Evolutionary conservation across 352 stramenopile species (phyloP), one percentile per base, ranked within the genome.

Genomic region (Pythium oligandrum): DNA sequence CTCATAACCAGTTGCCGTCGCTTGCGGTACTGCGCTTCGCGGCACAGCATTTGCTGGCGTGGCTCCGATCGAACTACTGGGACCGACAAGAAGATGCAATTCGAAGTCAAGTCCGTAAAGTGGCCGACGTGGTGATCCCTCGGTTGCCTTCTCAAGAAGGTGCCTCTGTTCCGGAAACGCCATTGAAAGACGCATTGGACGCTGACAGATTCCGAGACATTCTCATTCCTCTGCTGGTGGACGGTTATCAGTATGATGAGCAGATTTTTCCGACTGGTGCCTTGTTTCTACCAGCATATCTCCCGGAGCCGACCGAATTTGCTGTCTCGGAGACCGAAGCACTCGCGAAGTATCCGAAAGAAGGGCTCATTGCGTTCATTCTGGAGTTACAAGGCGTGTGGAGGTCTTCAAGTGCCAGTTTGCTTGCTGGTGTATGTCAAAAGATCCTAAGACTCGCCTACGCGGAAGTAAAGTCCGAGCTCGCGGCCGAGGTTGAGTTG

Each of bases 1-100:
- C 90, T 12, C 93, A 98, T 62, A 97, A 96, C 68, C 81, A 95
- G 48, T 63, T 98, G 43, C 93, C 93, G n/a, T 88, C 86, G 39
- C 64, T 98, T 5, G 71, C 83, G 4, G 78, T 96, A 37, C 76
- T 97, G 12, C 79, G 88, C 33, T 84, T 98, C 31, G 88, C 87
- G 12, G 75, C 88, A 4, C 68, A 83, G 17, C 93, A 96, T 51
- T 62, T 97, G 46, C 67, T 97, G 39, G 73, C 85, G 38, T 98
- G 92, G 74, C 83, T 97, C 53, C 73, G 78, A 33, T 59, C 64
- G 1, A 87, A 93, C 42, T 98, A 96, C 68, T 98, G 93, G 93
- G 65, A 60, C 53, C 70, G 73, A 48, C 76, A 96, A 54, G 77
- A 86, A 39, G 61, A 73, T 1, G 51, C 72, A 8, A 57, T 93